A percentile compares a stretch with the other conserved stretches of the same genome.
These are phyloP conservation scores for Smittium mucronatum DNA, from an alignment of 371 early-diverging fungal species.

Conservation along the genomic window DNA sequence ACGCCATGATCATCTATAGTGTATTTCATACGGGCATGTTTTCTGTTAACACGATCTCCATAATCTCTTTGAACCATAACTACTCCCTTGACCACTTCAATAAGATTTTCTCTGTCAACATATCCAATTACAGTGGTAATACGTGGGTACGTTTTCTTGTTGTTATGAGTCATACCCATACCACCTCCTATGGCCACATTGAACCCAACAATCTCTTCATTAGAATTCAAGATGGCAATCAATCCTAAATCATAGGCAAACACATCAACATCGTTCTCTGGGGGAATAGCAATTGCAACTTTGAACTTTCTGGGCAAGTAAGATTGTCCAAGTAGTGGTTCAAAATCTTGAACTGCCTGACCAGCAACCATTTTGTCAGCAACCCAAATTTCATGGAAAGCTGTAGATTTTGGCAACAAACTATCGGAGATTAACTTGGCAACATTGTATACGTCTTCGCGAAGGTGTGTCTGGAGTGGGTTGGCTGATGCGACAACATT, in stretches of 20 bases:
- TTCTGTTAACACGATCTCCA: constrained; percentile 90
- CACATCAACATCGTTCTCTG: constrained; percentile 90
- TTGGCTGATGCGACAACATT: constrained; percentile 85
- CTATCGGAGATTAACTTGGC: constrained; percentile 53
- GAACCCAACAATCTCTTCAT: constrained; percentile 65
- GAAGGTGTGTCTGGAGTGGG: constrained; percentile 62
- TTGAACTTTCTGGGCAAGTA: constrained; percentile 93
- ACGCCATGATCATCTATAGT: constrained; percentile 86
- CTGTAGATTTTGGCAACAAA: constrained; percentile 68
- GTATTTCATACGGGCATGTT: constrained; percentile 93
- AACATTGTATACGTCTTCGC: constrained; percentile 61
- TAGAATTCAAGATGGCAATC: constrained; percentile 72
- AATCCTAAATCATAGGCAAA: constrained; percentile 87
- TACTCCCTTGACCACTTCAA: constrained; percentile 69
- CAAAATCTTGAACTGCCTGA: constrained; percentile 60
- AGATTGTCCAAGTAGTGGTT: constrained; percentile 82
- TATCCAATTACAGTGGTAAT: constrained; percentile 67
- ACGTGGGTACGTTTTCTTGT: constrained; percentile 88
- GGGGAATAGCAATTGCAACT: constrained; percentile 86
- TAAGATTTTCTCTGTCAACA: constrained; percentile 58
- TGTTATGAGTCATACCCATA: constrained; percentile 94
- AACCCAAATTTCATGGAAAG: constrained; percentile 93
- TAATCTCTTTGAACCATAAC: constrained; percentile 84
- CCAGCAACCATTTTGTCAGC: constrained; percentile 75
- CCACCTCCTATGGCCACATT: constrained; percentile 91